Conservation (phyloP, 768 basidiomycete species). For the Pluteus cervinus region DNA sequence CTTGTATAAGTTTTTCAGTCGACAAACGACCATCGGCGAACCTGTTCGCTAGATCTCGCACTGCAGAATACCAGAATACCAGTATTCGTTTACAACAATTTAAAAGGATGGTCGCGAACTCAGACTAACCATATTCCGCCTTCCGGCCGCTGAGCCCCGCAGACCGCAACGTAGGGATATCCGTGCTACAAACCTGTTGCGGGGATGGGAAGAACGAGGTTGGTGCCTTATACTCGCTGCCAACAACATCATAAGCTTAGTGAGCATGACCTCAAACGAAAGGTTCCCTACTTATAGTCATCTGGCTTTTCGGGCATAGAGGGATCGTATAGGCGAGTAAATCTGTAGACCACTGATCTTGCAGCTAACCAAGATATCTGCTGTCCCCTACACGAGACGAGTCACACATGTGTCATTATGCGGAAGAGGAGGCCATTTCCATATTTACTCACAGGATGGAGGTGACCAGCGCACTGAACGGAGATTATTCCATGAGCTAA, state of each 20-base stretch:
- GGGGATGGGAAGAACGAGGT: conserved; percentile 61
- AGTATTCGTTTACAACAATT: conserved; percentile 3
- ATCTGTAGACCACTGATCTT: conserved; percentile 73
- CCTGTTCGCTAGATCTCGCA: conserved; percentile 70
- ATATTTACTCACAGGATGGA: conserved; percentile 54
- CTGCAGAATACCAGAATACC: conserved; percentile 27
- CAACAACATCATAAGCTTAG: conserved; percentile 5
- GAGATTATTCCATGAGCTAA: conserved; percentile 1
- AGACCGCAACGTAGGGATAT: conserved; percentile 51
- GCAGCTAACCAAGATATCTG: conserved; percentile 89
- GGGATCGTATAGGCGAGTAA: conserved; percentile 70
- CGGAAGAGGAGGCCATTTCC: background rate
- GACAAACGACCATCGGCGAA: conserved; percentile 81
- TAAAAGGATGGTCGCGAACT: background rate
- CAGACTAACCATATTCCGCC: conserved; percentile 73
- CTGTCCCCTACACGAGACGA: conserved; percentile 43
- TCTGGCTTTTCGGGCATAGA: conserved; percentile 62
- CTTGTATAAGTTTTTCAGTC: conserved; percentile 61
- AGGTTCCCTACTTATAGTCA: conserved; percentile 38
- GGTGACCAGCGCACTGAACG: conserved; percentile 53
- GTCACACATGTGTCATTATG: background rate
- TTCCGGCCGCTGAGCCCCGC: conserved; percentile 84
- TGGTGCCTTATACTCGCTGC: conserved; percentile 10
- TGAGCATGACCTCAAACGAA: too few species aligned
- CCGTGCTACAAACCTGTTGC: conserved; percentile 55